Base-by-base conservation (phyloP, 2,329 filamentous ascomycete genomes). In the Fusarium decemcellulare region DNA sequence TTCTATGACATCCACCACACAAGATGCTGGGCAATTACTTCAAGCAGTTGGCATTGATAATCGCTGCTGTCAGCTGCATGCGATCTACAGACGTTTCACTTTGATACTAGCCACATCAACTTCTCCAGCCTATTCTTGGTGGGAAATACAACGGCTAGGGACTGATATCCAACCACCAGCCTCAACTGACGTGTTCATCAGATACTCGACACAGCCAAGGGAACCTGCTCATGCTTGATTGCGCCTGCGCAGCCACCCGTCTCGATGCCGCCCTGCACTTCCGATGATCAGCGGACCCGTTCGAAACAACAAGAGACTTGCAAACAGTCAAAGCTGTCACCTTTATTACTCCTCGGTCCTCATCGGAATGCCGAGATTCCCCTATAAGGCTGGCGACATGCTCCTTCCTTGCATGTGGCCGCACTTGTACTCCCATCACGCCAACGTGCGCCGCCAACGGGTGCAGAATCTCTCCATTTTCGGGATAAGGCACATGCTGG, bases 401-500 rank as follows among this genome's bases (percentile, higher is more conserved):
- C 40, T 55, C 53, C 43, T n/a, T 44, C 18, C 50, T 65, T 36
- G 44, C 34, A 30, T 57, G 34, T 34, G 34, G 68, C 69, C 60
- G 16, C 43, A 71, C 64, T 18, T 61, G 48, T 65, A n/a, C 47
- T 27, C 52, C 67, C 27, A 16, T 23, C 30, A 43, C 9, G 30
- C 52, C 43, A 61, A 46, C 42, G 39, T 64, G 34, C 18, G 40
- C 18, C 47, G 36, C 43, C 44, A 51, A 30, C 30, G 29, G 57
- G 37, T 71, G 57, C 64, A 68, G 56, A 59, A 70, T 68, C 68
- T 71, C 37, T 52, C 55, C 30, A 57, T 43, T 54, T 40, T 46
- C 36, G 39, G 23, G 23, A 43, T 37, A 50, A 43, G 53, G 37
- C 18, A 42, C 32, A 59, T 63, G 42, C 40, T 53, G 10, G 40